Conservation (phyloP, 345 rosid genomes). For the Arabidopsis arenosa region DNA sequence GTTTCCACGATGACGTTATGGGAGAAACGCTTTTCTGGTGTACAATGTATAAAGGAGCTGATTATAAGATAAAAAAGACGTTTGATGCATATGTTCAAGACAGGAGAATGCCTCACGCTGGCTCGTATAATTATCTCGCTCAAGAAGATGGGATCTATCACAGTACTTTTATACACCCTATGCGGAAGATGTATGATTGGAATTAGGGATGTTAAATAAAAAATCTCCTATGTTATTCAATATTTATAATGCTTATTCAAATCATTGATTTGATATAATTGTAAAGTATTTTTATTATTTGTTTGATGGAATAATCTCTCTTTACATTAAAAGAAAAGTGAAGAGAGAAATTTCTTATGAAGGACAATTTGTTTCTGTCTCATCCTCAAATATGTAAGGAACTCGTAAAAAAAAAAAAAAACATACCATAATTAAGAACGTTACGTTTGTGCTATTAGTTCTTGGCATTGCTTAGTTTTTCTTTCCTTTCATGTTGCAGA, state of each 20-base stretch:
- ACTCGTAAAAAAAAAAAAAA: too few relatives aligned
- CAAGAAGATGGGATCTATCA: constrained; percentile 34
- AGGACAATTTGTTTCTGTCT: neutral
- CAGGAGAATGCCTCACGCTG: neutral
- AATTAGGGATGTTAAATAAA: neutral
- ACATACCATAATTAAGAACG: too few relatives aligned
- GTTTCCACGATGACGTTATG: neutral
- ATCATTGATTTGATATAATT: constrained; percentile 3
- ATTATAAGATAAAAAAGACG: neutral
- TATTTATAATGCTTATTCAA: neutral
- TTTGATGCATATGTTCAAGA: constrained; percentile 26
- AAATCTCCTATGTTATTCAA: neutral
- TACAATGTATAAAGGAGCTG: constrained; percentile 25
- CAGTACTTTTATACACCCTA: neutral
- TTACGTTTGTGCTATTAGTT: too few relatives aligned
- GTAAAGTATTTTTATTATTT: neutral
- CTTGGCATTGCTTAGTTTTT: too few relatives aligned
- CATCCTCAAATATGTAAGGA: too few relatives aligned
- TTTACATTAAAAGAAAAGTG: too few relatives aligned
- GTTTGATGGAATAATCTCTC: neutral
- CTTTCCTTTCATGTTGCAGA: too few relatives aligned
- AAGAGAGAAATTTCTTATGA: neutral
- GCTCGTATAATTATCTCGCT: constrained; percentile 6
- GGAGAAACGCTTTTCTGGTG: constrained; percentile 26
- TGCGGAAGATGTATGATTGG: neutral